Percentiles rank a stretch among this genome's conserved stretches.
phyloP scores from a whole-genome alignment of 2,329 filamentous ascomycete genomes.

The Beauveria sp. region DNA sequence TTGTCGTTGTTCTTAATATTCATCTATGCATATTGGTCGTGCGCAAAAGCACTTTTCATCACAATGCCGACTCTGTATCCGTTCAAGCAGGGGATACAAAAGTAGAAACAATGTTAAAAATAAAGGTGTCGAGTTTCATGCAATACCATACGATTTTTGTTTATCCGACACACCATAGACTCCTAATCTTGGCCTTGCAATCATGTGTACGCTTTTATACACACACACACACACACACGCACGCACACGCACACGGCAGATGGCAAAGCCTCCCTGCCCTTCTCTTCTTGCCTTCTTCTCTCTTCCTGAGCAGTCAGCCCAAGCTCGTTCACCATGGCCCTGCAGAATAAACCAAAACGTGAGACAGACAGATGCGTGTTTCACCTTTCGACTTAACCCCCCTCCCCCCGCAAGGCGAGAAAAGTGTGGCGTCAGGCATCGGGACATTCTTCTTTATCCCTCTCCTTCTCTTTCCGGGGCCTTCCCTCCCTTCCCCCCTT shows the following conservation, averaged over 20 bases:
- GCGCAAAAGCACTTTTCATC: too few relatives aligned
- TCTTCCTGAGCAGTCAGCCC: background rate
- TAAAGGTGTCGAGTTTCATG: too few relatives aligned
- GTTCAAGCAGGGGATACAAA: too few relatives aligned
- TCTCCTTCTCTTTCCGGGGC: background rate
- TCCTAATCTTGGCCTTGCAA: background rate
- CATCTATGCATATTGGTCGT: too few relatives aligned
- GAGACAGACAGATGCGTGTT: constrained; percentile 1
- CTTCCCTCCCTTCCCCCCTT: background rate
- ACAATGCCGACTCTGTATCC: too few relatives aligned
- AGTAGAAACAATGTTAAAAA: too few relatives aligned
- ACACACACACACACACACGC: too few relatives aligned
- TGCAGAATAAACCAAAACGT: background rate
- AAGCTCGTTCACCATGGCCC: background rate
- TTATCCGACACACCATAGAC: too few relatives aligned
- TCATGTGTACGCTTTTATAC: background rate
- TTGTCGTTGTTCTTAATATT: too few relatives aligned
- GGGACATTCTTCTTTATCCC: background rate
- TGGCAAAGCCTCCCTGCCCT: background rate
- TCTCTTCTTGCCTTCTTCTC: background rate
- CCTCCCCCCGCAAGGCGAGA: too few relatives aligned
- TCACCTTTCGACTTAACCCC: background rate
- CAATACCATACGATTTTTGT: background rate
- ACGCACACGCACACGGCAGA: background rate
- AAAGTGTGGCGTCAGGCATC: background rate